Conservation (phyloP, 1,284 basidiomycete genomes). For the Boletus semigastroideus region DNA sequence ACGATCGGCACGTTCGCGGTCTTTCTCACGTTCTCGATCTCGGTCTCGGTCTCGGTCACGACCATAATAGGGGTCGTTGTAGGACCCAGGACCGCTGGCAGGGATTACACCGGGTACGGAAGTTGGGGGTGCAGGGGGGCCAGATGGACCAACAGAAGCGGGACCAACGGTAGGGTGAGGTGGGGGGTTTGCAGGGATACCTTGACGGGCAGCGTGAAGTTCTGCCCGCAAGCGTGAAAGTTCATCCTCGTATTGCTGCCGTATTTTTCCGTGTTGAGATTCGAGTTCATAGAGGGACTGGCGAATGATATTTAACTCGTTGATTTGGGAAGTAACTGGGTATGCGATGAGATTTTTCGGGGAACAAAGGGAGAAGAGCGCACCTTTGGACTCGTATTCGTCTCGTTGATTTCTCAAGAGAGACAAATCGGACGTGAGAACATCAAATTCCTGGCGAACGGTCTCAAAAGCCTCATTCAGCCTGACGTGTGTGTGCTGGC, state of each 20-base stretch:
- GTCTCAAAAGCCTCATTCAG: slow-evolving; percentile 82
- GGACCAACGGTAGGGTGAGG: slow-evolving; percentile 37
- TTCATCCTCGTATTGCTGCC: slow-evolving; percentile 76
- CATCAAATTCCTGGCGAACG: slow-evolving; percentile 86
- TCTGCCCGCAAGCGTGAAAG: slow-evolving; percentile 65
- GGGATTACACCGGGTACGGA: slow-evolving; percentile 31
- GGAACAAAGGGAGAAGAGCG: background rate
- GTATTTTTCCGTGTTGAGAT: slow-evolving; percentile 67
- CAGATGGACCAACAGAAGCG: slow-evolving; percentile 33
- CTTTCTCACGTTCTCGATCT: slow-evolving; percentile 39
- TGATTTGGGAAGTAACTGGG: slow-evolving; percentile 67
- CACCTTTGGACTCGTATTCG: slow-evolving; percentile 88
- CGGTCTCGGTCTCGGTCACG: slow-evolving; percentile 41
- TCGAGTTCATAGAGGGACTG: slow-evolving; percentile 80
- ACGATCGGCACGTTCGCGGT: slow-evolving; percentile 27
- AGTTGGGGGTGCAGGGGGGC: slow-evolving; percentile 28
- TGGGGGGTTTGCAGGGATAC: slow-evolving; percentile 32
- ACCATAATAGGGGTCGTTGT: slow-evolving; percentile 42
- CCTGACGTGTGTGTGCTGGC: slow-evolving; percentile 43
- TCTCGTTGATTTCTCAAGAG: slow-evolving; percentile 79
- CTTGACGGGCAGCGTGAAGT: slow-evolving; percentile 49
- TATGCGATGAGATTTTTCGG: slow-evolving; percentile 7
- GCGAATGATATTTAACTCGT: slow-evolving; percentile 71
- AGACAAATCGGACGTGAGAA: slow-evolving; percentile 67
- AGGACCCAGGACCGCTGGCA: slow-evolving; percentile 35